A percentile compares a stretch with the other conserved stretches of the same genome.
These are phyloP conservation scores for Teratosphaeriaceae sp. DNA, from an alignment of 2,329 filamentous ascomycete species.

Conservation along the genomic window DNA sequence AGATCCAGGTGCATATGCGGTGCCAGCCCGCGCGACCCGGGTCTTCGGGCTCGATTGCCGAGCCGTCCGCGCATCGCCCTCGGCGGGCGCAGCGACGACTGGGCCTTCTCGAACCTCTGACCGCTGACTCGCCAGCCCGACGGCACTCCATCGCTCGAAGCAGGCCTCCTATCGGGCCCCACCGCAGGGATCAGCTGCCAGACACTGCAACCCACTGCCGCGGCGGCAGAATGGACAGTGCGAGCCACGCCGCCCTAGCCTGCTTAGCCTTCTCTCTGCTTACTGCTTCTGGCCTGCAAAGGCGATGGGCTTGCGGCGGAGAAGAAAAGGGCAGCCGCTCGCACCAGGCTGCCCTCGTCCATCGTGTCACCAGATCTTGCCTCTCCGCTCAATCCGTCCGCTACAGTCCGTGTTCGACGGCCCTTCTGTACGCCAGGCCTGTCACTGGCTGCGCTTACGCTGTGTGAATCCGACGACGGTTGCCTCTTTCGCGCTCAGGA, in stretches of 20 bases:
- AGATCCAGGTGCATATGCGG: conserved; percentile 20
- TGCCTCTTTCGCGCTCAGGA: too few relatives aligned
- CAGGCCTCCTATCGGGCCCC: conserved; percentile 20
- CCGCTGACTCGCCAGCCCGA: conserved; percentile 13
- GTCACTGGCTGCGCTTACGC: conserved; percentile 24
- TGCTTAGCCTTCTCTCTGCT: conserved; percentile 30
- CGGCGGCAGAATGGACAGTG: conserved; percentile 34
- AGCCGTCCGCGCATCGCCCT: conserved; percentile 21
- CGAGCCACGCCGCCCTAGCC: conserved; percentile 32
- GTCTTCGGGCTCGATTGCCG: conserved; percentile 23
- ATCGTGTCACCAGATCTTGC: conserved; percentile 30
- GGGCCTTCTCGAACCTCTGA: conserved; percentile 16
- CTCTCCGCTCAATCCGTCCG: conserved; percentile 28
- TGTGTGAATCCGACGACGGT: background rate
- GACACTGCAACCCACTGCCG: conserved; percentile 36
- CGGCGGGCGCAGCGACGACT: conserved; percentile 10
- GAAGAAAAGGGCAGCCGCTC: conserved; percentile 24
- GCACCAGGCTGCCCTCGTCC: conserved; percentile 24
- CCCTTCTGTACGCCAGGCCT: conserved; percentile 26
- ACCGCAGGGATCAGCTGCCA: conserved; percentile 33
- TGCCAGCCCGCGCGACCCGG: conserved; percentile 20
- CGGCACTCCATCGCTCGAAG: conserved; percentile 20
- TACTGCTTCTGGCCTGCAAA: conserved; percentile 25
- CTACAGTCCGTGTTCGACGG: conserved; percentile 23
- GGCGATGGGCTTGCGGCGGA: conserved; percentile 22